A percentile compares a stretch with the other conserved stretches of the same genome.
Evolutionary conservation across 2,329 filamentous ascomycete species (phyloP).

Genomic region (Gyromitra esculenta): DNA sequence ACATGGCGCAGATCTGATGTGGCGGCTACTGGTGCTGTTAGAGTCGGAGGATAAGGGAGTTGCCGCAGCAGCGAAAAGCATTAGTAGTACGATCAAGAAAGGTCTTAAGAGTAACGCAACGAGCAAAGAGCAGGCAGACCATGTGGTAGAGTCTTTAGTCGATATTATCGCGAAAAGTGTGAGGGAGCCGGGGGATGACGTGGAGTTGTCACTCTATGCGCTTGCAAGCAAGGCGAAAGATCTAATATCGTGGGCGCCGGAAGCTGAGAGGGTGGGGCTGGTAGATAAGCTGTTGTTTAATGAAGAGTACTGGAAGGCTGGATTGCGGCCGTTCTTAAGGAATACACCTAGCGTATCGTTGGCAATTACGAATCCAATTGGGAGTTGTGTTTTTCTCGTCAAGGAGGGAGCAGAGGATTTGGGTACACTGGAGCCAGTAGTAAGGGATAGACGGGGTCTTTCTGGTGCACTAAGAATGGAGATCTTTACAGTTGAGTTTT

Average conservation of each 20-base stretch:
- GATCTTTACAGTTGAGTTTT: constrained; percentile 46
- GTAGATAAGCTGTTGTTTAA: constrained; percentile 52
- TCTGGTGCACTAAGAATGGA: constrained; percentile 50
- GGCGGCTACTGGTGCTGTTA: constrained; percentile 66
- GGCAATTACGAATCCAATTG: constrained; percentile 77
- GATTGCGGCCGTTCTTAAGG: constrained; percentile 49
- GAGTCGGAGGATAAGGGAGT: constrained; percentile 61
- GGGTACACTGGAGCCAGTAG: not conserved
- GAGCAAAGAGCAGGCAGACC: constrained; percentile 21
- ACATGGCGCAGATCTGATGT: constrained; percentile 45
- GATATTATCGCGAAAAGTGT: constrained; percentile 54
- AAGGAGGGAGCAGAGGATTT: constrained; percentile 51
- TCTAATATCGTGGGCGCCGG: constrained; percentile 32
- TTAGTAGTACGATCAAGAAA: constrained; percentile 33
- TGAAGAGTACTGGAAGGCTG: constrained; percentile 54
- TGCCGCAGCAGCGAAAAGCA: constrained; percentile 17
- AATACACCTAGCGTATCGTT: constrained; percentile 67
- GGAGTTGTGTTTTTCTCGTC: constrained; percentile 75
- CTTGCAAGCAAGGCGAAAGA: constrained; percentile 47
- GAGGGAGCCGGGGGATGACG: constrained; percentile 63
- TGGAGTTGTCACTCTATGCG: constrained; percentile 57
- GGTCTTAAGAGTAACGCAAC: constrained; percentile 28
- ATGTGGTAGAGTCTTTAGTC: constrained; percentile 60
- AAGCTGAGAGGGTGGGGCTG: constrained; percentile 19
- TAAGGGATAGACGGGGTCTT: constrained; percentile 35